Evolutionary conservation across 2,329 filamentous ascomycete genomes (phyloP).

Genomic region (Paraphoma chrysanthemicola): DNA sequence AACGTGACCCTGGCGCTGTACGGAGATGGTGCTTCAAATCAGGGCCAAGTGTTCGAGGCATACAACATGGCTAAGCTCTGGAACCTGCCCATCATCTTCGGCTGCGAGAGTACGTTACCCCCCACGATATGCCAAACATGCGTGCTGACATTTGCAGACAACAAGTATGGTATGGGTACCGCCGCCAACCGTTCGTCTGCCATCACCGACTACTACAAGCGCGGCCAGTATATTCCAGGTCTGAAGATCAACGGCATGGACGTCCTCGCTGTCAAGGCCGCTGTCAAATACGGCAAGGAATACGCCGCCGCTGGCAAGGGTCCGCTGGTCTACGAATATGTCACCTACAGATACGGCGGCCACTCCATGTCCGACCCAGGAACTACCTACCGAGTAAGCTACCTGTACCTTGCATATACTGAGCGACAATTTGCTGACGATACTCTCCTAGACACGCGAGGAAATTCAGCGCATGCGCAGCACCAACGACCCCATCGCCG

Average conservation of each 20-base stretch:
- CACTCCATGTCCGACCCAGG: conserved; percentile 99
- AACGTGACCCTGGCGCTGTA: conserved; percentile 90
- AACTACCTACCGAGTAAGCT: conserved; percentile 83
- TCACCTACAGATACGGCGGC: conserved; percentile 98
- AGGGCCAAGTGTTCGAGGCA: conserved; percentile 99
- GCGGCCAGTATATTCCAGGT: conserved; percentile 98
- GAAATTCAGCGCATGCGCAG: conserved; percentile 99
- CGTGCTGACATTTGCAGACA: conserved; percentile 69
- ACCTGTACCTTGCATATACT: not conserved
- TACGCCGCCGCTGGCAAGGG: conserved; percentile 84
- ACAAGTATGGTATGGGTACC: conserved; percentile 99
- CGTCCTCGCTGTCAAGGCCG: conserved; percentile 95
- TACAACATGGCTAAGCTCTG: conserved; percentile 99
- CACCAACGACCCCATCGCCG: conserved; percentile 97
- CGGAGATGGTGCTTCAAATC: conserved; percentile 98
- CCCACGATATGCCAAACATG: not conserved
- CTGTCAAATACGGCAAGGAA: conserved; percentile 91
- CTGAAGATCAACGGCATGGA: conserved; percentile 99
- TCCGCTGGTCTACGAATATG: conserved; percentile 96
- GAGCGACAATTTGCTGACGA: conserved; percentile 20
- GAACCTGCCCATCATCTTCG: conserved; percentile 94
- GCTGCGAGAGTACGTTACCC: conserved; percentile 86
- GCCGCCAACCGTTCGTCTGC: conserved; percentile 92
- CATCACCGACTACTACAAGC: conserved; percentile 99
- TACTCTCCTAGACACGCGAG: conserved; percentile 75